A percentile compares a stretch with the other conserved stretches of the same genome.
phyloP scores from a whole-genome alignment of 2,329 filamentous ascomycete species.

The Ascochyta clinopodiicola region DNA sequence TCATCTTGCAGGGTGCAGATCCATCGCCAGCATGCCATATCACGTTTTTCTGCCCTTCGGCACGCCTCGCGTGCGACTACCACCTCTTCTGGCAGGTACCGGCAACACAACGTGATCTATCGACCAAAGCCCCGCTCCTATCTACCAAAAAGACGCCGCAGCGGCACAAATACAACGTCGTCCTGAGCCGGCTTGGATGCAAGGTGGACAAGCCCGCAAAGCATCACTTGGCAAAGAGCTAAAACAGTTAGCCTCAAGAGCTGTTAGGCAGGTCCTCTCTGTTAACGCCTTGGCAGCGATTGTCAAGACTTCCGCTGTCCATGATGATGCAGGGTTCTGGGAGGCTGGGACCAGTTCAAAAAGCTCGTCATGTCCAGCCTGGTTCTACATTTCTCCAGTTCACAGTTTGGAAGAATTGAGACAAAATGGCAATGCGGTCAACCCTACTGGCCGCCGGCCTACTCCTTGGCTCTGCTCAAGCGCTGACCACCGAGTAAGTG shows the following conservation, averaged over 20 bases:
- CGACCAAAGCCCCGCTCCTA: conserved; percentile 24
- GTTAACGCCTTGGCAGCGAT: conserved; percentile 23
- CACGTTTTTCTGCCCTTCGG: conserved; percentile 9
- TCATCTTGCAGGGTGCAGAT: conserved; percentile 11
- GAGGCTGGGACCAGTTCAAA: conserved; percentile 22
- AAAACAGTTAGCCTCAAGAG: conserved; percentile 18
- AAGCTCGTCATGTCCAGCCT: conserved; percentile 16
- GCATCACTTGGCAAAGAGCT: conserved; percentile 27
- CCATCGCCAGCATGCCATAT: conserved; percentile 17
- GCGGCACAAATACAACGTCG: conserved; percentile 21
- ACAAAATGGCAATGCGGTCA: conserved; percentile 37
- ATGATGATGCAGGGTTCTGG: conserved; percentile 21
- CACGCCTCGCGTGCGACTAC: conserved; percentile 12
- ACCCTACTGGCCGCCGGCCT: conserved; percentile 33
- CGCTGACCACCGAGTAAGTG: conserved; percentile 38
- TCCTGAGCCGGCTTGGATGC: conserved; percentile 23
- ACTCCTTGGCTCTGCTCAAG: conserved; percentile 33
- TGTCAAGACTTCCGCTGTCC: conserved; percentile 16
- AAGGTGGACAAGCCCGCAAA: conserved; percentile 28
- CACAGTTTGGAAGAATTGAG: conserved; percentile 9
- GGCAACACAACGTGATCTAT: conserved; percentile 15
- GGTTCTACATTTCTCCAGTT: conserved; percentile 14
- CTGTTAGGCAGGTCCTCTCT: conserved; percentile 23
- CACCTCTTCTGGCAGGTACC: conserved; percentile 32
- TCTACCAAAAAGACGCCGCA: conserved; percentile 20